Evolutionary conservation across 176 grass and related monocot genomes (phyloP), one percentile per base, ranked within the genome.

Genomic region (Aegilops longissima): DNA sequence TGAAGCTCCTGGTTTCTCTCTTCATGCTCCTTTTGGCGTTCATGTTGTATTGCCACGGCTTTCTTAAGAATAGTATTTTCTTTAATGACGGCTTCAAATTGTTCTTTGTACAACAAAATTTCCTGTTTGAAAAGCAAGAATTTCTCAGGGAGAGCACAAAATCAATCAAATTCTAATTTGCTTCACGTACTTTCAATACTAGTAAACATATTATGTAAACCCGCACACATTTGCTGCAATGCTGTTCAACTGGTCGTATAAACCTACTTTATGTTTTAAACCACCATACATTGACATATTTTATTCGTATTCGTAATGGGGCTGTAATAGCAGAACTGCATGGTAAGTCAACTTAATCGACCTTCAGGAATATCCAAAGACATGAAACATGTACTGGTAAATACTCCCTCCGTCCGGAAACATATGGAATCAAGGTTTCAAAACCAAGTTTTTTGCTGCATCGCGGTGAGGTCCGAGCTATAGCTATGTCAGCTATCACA

Each of bases 31-130:
- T 93, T 93, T 70, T 93, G 92, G 9, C 87, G 90, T 11, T 90
- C 93, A 80, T 95, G 77, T 74, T 95, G 93, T 59, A 98, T 95
- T n/a, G 91, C 59, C 61, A 95, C 85, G 6, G 91, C 95, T 83
- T 82, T 88, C 83, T 95, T 98, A n/a, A 98, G 87, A 81, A 95
- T 88, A 76, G 34, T 61, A 61, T 95, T 98, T 68, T 98, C 95
- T 38, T 63, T 82, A 9, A 85, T 36, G 5, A 90, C 29, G 27
- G 52, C 67, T 74, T 93, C 90, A 33, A 95, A 42, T 16, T 95
- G 93, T 66, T 95, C 93, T 76, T 92, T 98, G 18, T 87, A 84
- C 75, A 85, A 45, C 34, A 42, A 87, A 83, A 81, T 87, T 83
- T 97, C 90, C 95, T 91, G 81, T 83, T 87, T 66, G 2, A 59